Percentiles rank a stretch among this genome's conserved stretches.
phyloP scores from a whole-genome alignment of 352 stramenopile genomes.

The Globisporangium paddicum region DNA sequence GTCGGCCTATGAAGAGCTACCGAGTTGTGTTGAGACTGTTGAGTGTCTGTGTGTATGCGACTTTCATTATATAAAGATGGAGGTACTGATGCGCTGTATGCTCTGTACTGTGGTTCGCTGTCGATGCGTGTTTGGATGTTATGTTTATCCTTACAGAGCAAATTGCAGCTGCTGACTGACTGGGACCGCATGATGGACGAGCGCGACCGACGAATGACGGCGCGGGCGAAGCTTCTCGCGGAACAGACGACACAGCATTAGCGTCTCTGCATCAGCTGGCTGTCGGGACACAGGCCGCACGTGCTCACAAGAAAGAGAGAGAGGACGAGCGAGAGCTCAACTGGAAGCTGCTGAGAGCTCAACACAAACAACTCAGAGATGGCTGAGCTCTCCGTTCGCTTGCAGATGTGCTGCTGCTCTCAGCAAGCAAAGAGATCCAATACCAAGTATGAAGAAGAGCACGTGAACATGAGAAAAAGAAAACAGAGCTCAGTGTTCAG shows the following conservation, averaged over 20 bases:
- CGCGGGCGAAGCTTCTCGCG: conserved; percentile 27
- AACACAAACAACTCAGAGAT: too few relatives aligned
- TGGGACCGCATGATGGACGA: conserved; percentile 84
- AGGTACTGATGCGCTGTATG: background rate
- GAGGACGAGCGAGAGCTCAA: background rate
- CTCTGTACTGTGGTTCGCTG: background rate
- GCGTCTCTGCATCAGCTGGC: background rate
- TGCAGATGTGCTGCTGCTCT: background rate
- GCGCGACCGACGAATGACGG: conserved; percentile 60
- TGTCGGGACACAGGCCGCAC: background rate
- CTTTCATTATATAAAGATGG: background rate
- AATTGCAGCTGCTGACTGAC: conserved; percentile 70
- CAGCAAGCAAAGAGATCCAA: background rate
- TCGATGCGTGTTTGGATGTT: background rate
- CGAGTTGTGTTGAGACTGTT: background rate
- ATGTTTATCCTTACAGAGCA: conserved; percentile 38
- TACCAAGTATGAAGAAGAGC: background rate
- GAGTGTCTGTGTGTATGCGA: background rate
- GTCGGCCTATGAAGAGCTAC: background rate
- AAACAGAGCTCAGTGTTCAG: background rate
- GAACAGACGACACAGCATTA: conserved; percentile 7
- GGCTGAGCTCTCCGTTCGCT: too few relatives aligned
- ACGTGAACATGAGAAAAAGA: background rate
- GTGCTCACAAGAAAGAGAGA: background rate
- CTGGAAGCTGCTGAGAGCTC: background rate